Conservation (phyloP, 768 basidiomycete genomes). For the Calocera viscosa region DNA sequence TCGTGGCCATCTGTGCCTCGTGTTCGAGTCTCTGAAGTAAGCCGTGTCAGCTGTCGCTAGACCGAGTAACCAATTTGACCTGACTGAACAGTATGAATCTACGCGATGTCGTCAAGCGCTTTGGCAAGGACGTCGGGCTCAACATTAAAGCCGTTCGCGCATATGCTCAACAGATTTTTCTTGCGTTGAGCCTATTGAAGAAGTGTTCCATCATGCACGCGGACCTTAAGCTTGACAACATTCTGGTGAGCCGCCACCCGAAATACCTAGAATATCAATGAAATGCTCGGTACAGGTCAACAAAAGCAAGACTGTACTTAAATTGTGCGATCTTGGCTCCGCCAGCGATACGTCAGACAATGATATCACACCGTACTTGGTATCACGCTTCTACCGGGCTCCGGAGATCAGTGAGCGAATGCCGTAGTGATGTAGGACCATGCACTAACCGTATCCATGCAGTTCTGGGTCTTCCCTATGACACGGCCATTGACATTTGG, state of each 20-base stretch:
- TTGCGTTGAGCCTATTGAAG: conserved; percentile 67
- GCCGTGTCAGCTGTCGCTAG: conserved; percentile 18
- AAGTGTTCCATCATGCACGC: conserved; percentile 95
- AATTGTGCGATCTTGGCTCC: conserved; percentile 94
- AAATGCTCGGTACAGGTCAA: conserved; percentile 51
- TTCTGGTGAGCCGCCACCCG: conserved; percentile 48
- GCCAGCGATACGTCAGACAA: conserved; percentile 90
- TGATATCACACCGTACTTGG: conserved; percentile 96
- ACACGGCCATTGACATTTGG: conserved; percentile 89
- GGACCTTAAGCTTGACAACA: conserved; percentile 98
- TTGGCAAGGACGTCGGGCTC: conserved; percentile 94
- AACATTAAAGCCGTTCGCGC: conserved; percentile 96
- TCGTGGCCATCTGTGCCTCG: conserved; percentile 88
- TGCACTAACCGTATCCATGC: conserved; percentile 9
- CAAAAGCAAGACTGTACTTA: conserved; percentile 83
- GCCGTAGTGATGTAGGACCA: conserved; percentile 15
- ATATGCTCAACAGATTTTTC: conserved; percentile 94
- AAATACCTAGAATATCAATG: neutral
- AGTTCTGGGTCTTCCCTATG: conserved; percentile 95
- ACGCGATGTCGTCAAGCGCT: conserved; percentile 92
- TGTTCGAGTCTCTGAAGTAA: conserved; percentile 87
- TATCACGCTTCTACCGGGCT: conserved; percentile 93
- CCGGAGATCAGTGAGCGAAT: conserved; percentile 83
- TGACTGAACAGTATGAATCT: conserved; percentile 70
- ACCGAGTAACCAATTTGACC: neutral